phyloP scores from a whole-genome alignment of 2,329 filamentous ascomycete genomes.

The Fusarium albosuccineum region DNA sequence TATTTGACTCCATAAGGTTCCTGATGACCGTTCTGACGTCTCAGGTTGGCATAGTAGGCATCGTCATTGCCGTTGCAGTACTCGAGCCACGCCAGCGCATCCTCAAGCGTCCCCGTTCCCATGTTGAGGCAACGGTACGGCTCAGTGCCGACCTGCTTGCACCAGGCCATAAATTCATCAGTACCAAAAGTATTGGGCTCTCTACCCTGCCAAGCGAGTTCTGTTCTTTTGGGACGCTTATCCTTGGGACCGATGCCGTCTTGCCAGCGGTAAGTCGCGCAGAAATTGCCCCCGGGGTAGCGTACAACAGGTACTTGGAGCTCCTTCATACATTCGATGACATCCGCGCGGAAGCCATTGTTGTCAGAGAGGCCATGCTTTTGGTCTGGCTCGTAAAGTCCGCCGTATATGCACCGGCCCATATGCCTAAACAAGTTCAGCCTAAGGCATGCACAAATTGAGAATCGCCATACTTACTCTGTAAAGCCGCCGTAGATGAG shows the following conservation, averaged over 20 bases:
- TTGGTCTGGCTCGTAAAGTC: constrained; percentile 84
- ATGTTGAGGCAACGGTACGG: constrained; percentile 85
- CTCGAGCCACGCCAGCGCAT: constrained; percentile 79
- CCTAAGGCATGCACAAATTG: no score
- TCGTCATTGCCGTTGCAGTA: constrained; percentile 83
- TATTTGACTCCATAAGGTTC: constrained; percentile 84
- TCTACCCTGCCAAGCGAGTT: constrained; percentile 81
- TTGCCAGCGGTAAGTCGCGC: constrained; percentile 85
- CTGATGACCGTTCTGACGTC: constrained; percentile 77
- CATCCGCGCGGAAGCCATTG: constrained; percentile 81
- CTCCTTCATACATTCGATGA: constrained; percentile 78
- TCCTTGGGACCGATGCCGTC: constrained; percentile 82
- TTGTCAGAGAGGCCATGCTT: constrained; percentile 72
- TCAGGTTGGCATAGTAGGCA: constrained; percentile 83
- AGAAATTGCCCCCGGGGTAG: constrained; percentile 88
- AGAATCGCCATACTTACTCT: constrained; percentile 66
- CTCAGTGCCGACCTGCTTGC: constrained; percentile 76
- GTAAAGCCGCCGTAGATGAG: constrained; percentile 87
- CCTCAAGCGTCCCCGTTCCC: constrained; percentile 68
- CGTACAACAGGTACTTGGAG: constrained; percentile 80
- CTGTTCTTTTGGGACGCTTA: constrained; percentile 66
- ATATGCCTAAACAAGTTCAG: constrained; percentile 71
- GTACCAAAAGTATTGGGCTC: constrained; percentile 86
- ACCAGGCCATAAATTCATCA: constrained; percentile 88
- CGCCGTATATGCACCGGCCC: constrained; percentile 88